Conservation (phyloP, 78 protist genomes). For the Acrasis kona region DNA sequence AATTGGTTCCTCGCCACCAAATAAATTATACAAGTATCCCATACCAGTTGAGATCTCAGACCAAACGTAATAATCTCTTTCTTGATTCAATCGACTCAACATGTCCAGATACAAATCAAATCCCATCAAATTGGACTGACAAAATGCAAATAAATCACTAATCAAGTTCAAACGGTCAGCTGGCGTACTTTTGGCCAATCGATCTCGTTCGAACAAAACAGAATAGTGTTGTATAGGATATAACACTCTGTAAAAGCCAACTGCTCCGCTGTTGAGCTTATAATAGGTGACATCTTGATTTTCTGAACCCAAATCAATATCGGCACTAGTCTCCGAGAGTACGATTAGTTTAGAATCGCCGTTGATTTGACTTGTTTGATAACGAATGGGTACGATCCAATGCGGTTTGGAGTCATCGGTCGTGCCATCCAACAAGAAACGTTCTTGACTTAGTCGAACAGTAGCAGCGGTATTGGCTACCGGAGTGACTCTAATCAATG, state of each 20-base stretch:
- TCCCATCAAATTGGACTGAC: neutral
- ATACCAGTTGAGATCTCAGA: neutral
- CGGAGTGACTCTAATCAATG: slow-evolving; percentile 48
- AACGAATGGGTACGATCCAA: neutral
- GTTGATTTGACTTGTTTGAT: neutral
- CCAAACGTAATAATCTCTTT: neutral
- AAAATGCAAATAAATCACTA: no score
- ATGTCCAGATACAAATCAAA: neutral
- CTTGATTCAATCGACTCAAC: neutral
- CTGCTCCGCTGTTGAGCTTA: no score
- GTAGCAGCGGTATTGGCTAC: neutral
- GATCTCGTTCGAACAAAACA: no score
- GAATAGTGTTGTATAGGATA: no score
- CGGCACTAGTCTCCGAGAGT: neutral
- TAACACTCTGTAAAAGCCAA: no score
- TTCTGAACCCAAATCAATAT: neutral
- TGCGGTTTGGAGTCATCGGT: neutral
- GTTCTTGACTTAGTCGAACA: neutral
- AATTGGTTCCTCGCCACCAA: neutral
- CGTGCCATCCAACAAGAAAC: neutral
- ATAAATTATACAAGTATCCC: neutral
- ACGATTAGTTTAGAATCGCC: neutral
- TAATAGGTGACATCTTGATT: no score
- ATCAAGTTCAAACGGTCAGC: no score
- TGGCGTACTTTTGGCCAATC: no score